Conservation (phyloP, 2,329 filamentous ascomycete species). For the Penicillium sp. region DNA sequence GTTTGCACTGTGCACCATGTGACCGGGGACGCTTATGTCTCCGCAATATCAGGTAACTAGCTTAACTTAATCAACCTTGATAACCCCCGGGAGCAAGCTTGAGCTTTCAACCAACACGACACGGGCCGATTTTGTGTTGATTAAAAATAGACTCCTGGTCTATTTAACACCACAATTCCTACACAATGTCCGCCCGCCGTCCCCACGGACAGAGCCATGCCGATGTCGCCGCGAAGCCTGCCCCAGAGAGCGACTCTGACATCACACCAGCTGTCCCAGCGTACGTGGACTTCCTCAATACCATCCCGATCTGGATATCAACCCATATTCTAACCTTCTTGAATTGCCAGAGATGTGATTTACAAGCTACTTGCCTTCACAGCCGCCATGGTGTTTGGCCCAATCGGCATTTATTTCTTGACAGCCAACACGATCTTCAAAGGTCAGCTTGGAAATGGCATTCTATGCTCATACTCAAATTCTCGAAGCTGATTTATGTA, state of each 20-base stretch:
- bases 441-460: constrained; percentile 61
- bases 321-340: constrained; percentile 14
- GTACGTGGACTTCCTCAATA: constrained; percentile 58
- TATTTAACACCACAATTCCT: not conserved
- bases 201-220: constrained; percentile 39
- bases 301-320: not conserved
- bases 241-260: constrained; percentile 65
- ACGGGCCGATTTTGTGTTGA: not conserved
- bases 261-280: constrained; percentile 82
- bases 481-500: not conserved
- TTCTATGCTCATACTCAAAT: not conserved
- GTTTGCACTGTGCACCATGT: constrained; percentile 16
- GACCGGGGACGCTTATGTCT: constrained; percentile 17
- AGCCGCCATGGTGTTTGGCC: constrained; percentile 84
- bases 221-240: constrained; percentile 38
- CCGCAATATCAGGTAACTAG: constrained; percentile 6
- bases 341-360: constrained; percentile 72
- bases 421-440: constrained; percentile 77
- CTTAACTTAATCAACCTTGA: constrained; percentile 6
- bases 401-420: constrained; percentile 87
- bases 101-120: not conserved
- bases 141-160: not conserved
- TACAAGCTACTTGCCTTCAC: constrained; percentile 90
- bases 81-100: not conserved
- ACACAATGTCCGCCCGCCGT: constrained; percentile 42